Percentiles rank a stretch among this genome's conserved stretches.
phyloP scores from a whole-genome alignment of 2,329 filamentous ascomycete genomes.

The Rachicladosporium sp. region DNA sequence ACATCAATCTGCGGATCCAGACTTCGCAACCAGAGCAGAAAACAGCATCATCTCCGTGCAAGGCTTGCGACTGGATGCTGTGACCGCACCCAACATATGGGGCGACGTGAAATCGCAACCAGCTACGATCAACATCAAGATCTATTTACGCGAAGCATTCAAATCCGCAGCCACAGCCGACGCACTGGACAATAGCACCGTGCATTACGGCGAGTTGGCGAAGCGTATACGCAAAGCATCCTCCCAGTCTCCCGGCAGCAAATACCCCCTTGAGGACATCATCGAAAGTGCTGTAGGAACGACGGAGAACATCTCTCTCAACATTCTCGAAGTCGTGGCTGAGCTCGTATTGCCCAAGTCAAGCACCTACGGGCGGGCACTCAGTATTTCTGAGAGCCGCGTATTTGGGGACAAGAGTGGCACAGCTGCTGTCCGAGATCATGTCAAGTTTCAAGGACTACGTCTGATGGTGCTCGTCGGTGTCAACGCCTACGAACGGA shows the following conservation, averaged over 20 bases:
- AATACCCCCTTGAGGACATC: neutral
- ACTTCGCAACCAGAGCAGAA: no score
- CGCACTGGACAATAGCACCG: constrained; percentile 53
- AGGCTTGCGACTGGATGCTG: no score
- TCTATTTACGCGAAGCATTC: constrained; percentile 47
- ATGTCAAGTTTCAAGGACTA: constrained; percentile 22
- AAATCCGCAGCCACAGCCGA: constrained; percentile 46
- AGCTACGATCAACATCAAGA: constrained; percentile 45
- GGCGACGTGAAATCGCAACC: constrained; percentile 52
- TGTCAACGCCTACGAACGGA: constrained; percentile 59
- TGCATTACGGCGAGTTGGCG: constrained; percentile 62
- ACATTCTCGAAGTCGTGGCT: constrained; percentile 12
- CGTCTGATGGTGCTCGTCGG: constrained; percentile 57
- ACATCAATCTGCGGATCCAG: no score
- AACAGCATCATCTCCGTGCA: no score
- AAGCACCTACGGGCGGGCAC: constrained; percentile 51
- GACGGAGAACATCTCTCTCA: constrained; percentile 3
- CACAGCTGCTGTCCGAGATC: constrained; percentile 24
- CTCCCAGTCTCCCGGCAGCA: constrained; percentile 1
- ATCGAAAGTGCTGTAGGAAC: no score
- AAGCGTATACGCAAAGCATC: constrained; percentile 41
- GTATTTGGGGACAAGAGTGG: constrained; percentile 1
- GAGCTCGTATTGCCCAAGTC: constrained; percentile 52
- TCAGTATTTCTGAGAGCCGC: constrained; percentile 31
- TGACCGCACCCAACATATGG: constrained; percentile 53